These are phyloP conservation scores for Mycosphaerella sp. DNA, from an alignment of 2,329 filamentous ascomycete species.

Conservation along the genomic window DNA sequence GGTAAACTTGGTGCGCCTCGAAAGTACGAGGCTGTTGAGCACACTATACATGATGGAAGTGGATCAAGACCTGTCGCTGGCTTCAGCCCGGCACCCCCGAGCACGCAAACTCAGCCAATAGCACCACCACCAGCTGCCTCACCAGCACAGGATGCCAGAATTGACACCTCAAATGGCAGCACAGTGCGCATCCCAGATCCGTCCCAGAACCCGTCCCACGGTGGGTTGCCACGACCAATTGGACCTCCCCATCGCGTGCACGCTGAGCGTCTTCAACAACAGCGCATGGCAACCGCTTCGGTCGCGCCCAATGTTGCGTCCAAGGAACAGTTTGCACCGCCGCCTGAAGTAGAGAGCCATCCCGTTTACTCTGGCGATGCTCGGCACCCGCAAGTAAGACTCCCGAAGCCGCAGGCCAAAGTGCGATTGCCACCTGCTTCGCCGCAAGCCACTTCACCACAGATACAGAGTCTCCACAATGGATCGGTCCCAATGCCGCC, in stretches of 20 bases:
- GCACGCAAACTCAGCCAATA: constrained; percentile 32
- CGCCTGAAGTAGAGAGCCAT: constrained; percentile 66
- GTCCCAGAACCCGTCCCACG: constrained; percentile 30
- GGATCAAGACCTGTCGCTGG: constrained; percentile 24
- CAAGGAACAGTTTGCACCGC: constrained; percentile 47
- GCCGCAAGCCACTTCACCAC: constrained; percentile 36
- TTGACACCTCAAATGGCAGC: constrained; percentile 21
- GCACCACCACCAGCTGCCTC: constrained; percentile 27
- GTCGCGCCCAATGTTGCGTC: constrained; percentile 22
- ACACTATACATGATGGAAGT: constrained; percentile 29
- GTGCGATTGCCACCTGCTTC: constrained; percentile 72
- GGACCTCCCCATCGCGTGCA: constrained; percentile 21
- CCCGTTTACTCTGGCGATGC: constrained; percentile 65
- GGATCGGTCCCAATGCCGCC: constrained; percentile 40
- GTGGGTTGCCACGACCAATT: constrained; percentile 25
- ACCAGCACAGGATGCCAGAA: constrained; percentile 20
- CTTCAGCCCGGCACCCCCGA: constrained; percentile 30
- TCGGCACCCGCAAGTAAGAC: constrained; percentile 59
- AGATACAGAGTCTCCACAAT: constrained; percentile 32
- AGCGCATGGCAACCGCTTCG: constrained; percentile 19
- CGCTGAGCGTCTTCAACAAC: constrained; percentile 7
- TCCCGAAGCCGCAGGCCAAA: constrained; percentile 65
- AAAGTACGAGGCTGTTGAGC: constrained; percentile 26
- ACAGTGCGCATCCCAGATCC: constrained; percentile 32
- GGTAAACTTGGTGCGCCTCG: constrained; percentile 28